Evolutionary conservation across 352 stramenopile genomes (phyloP).

Genomic region (Pythium dissotocum): DNA sequence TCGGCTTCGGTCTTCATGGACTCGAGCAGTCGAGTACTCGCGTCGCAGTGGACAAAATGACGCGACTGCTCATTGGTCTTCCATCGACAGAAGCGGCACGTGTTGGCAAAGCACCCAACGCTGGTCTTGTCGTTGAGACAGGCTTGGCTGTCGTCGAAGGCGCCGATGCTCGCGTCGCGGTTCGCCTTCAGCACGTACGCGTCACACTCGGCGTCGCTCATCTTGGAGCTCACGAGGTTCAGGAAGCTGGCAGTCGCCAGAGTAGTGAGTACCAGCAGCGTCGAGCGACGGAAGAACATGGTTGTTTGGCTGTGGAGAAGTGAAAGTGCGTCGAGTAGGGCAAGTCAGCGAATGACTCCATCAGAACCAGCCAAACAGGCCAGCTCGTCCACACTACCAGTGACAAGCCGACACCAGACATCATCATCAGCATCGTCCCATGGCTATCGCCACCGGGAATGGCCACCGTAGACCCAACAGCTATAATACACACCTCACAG

Average conservation of each 20-base stretch:
- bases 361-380: neutral
- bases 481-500: neutral
- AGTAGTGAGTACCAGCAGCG: neutral
- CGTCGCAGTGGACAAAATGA: slow-evolving; percentile 14
- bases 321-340: neutral
- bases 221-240: neutral
- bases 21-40: neutral
- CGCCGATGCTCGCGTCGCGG: neutral
- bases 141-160: neutral
- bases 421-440: neutral
- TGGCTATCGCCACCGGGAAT: neutral
- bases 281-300: neutral
- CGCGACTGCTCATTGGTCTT: slow-evolving; percentile 16
- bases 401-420: neutral
- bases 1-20: neutral
- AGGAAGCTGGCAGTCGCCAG: neutral
- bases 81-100: slow-evolving; percentile 28
- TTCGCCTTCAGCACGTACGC: slow-evolving; percentile 1
- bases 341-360: neutral
- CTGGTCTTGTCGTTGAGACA: slow-evolving; percentile 4
- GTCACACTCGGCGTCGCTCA: neutral
- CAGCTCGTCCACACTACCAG: neutral
- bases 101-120: slow-evolving; percentile 28
- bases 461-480: neutral
- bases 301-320: neutral